Evolutionary conservation across 208 protist genomes (phyloP), one percentile per base, ranked within the genome.

Genomic region (Plasmodiophora brassicae): DNA sequence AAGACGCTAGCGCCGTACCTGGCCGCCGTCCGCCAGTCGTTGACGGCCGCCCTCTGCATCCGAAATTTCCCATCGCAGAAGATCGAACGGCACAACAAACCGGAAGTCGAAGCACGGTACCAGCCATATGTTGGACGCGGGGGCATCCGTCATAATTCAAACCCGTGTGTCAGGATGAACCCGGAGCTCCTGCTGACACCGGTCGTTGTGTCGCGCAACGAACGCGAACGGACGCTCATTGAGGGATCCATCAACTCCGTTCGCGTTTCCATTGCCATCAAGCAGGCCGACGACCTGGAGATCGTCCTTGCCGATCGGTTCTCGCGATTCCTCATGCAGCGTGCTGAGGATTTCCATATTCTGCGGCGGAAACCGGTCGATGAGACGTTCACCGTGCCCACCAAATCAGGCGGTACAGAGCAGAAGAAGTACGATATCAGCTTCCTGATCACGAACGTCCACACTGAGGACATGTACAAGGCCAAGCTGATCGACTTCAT

Each of bases 71-170:
- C 95, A 5, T 98, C 96, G n/a, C 96, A 98, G 83, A 88, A 94
- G 14, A 95, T 98, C 14, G 97, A 99, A 91, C 92, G 98, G 46
- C 96, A 99, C 88, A 98, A 99, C 92, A 98, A 98, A 87, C 98
- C 98, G 0, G 97, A 99, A 90, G 95, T 99, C 78, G 97, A 99
- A 92, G 89, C 94, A 5, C 86, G 89, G 83, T 36, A 90, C 88
- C 8, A 25, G 5, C 72, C 0, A 43, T n/a, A 0, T 72, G 35
- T 57, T 1, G 44, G 0, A 22, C 25, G 25, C 39, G 35, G 45
- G 25, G 22, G 38, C 20, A 1, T 45, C 32, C n/a, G 8, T 28
- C 1, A 89, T 86, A 10, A 87, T 71, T 89, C 41, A 85, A 71
- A 54, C 57, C 28, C 41, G 0, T 44, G 5, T 22, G 32, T 1